phyloP scores from a whole-genome alignment of 2,329 filamentous ascomycete genomes.

The Nemania sp. region DNA sequence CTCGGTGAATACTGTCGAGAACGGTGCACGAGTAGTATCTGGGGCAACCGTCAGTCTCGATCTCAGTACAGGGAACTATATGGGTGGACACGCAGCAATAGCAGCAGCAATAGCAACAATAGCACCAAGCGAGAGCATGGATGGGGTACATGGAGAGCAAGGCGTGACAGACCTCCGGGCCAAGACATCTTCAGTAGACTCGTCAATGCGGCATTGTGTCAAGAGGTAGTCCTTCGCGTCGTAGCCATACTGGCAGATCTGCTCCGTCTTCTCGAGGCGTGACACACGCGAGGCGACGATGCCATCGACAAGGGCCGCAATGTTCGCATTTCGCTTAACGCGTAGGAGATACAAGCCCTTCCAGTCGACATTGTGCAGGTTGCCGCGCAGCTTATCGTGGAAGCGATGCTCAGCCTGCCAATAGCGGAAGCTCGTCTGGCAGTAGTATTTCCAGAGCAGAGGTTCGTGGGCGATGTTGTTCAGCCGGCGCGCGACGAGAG shows the following conservation, averaged over 20 bases:
- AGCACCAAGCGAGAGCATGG: background rate
- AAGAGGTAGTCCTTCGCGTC: constrained; percentile 87
- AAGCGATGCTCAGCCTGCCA: constrained; percentile 75
- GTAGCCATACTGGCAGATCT: constrained; percentile 75
- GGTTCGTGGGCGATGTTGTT: constrained; percentile 69
- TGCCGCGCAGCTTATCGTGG: constrained; percentile 55
- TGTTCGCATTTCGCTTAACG: constrained; percentile 55
- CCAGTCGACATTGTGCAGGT: constrained; percentile 70
- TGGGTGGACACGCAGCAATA: background rate
- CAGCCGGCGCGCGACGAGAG: constrained; percentile 65
- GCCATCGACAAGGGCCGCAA: constrained; percentile 62
- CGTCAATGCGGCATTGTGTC: constrained; percentile 63
- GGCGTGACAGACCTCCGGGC: constrained; percentile 53
- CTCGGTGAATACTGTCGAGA: constrained; percentile 79
- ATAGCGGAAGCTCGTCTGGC: constrained; percentile 68
- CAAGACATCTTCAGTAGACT: constrained; percentile 72
- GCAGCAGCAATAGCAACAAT: background rate
- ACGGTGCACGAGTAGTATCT: constrained; percentile 75
- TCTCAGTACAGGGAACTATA: constrained; percentile 5
- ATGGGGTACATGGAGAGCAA: background rate
- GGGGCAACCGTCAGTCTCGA: too few relatives aligned
- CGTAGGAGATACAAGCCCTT: constrained; percentile 67
- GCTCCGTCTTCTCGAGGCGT: constrained; percentile 70
- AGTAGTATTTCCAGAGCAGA: constrained; percentile 80
- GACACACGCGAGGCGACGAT: constrained; percentile 73